A percentile compares a stretch with the other conserved stretches of the same genome.
These are phyloP conservation scores for Porphyrellus cyaneotinctus DNA, from an alignment of 768 basidiomycete species.

Conservation along the genomic window DNA sequence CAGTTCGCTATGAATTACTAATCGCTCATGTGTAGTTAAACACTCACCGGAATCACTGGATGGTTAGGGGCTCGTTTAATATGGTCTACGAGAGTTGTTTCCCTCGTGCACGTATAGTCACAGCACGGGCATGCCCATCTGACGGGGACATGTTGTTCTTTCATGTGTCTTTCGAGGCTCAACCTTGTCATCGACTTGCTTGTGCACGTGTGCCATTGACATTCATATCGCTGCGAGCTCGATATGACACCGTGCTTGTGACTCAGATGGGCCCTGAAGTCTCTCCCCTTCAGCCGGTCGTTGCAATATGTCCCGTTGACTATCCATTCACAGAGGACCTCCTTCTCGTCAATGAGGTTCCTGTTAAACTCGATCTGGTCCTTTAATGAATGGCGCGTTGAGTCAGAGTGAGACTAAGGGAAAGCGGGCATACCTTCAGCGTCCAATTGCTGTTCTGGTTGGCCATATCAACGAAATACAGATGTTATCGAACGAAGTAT, in stretches of 20 bases:
- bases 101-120: constrained; percentile 1
- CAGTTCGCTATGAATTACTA: neutral
- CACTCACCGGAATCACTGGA: neutral
- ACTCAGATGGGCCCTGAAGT: constrained; percentile 7
- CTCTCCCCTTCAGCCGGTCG: neutral
- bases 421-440: neutral
- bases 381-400: neutral
- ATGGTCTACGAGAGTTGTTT: neutral
- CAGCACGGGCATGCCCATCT: constrained; percentile 12
- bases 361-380: constrained; percentile 3
- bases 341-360: neutral
- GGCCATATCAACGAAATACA: neutral
- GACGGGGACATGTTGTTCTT: constrained; percentile 9
- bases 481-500: neutral
- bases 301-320: neutral
- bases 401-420: neutral
- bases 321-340: constrained; percentile 4
- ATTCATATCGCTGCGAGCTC: neutral
- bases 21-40: neutral
- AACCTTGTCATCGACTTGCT: neutral
- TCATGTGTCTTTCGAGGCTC: constrained; percentile 9
- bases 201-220: constrained; percentile 8
- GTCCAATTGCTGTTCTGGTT: neutral
- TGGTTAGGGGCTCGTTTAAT: neutral
- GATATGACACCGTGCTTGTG: neutral